phyloP scores from a whole-genome alignment of 108 stramenopile genomes.

The Hondaea fermentalgiana region DNA sequence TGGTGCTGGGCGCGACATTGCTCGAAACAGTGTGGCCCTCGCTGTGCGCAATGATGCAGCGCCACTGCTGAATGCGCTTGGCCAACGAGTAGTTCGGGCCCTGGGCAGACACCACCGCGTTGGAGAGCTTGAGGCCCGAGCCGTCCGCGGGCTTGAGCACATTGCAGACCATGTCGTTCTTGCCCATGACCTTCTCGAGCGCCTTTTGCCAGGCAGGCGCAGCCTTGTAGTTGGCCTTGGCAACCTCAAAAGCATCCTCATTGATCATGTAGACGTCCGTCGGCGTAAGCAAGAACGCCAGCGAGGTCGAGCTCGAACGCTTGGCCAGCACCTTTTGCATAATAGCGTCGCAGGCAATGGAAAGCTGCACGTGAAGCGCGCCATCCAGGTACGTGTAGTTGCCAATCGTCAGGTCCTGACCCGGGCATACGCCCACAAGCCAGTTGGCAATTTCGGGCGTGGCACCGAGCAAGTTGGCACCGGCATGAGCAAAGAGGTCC shows the following conservation, averaged over 20 bases:
- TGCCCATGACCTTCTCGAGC: slow-evolving; percentile 34
- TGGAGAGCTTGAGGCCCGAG: slow-evolving; percentile 51
- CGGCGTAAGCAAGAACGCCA: slow-evolving; percentile 93
- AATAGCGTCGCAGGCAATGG: slow-evolving; percentile 79
- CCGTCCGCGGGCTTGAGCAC: slow-evolving; percentile 43
- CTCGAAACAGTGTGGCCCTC: slow-evolving; percentile 79
- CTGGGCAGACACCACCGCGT: slow-evolving; percentile 85
- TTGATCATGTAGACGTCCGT: slow-evolving; percentile 89
- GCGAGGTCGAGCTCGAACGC: slow-evolving; percentile 51
- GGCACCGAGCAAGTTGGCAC: slow-evolving; percentile 83
- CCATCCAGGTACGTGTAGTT: slow-evolving; percentile 93
- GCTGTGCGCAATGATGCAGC: slow-evolving; percentile 77
- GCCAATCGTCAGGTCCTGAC: slow-evolving; percentile 73
- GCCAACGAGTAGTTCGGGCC: slow-evolving; percentile 93
- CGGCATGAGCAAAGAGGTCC: slow-evolving; percentile 62
- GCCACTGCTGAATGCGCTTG: slow-evolving; percentile 98
- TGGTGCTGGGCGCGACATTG: slow-evolving; percentile 92
- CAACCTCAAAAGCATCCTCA: slow-evolving; percentile 76
- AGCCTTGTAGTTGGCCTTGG: slow-evolving; percentile 52
- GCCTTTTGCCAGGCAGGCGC: neutral
- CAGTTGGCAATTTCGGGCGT: slow-evolving; percentile 88
- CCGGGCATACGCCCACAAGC: slow-evolving; percentile 71
- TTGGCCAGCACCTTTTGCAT: slow-evolving; percentile 40
- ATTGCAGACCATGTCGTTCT: slow-evolving; percentile 50
- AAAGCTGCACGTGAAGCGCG: slow-evolving; percentile 86